Evolutionary conservation across 768 basidiomycete species (phyloP).

Genomic region (Suillus plorans): DNA sequence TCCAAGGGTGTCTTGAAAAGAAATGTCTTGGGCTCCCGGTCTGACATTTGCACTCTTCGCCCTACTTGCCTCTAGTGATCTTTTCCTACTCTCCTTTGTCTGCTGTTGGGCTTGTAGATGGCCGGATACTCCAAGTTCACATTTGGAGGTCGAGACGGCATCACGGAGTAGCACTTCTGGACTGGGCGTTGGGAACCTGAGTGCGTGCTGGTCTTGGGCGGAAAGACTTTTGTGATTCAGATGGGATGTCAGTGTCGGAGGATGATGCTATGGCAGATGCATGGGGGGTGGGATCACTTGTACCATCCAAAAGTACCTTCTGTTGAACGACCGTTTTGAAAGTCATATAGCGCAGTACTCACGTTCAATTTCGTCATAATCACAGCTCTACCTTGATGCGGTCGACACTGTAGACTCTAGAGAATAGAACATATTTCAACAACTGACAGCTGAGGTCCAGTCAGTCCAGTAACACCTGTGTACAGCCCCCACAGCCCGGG

Average conservation of each 20-base stretch:
- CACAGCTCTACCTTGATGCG: too few species aligned
- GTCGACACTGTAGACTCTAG: too few species aligned
- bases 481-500: too few species aligned
- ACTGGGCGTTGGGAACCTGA: conserved; percentile 55
- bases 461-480: too few species aligned
- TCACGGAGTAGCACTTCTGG: conserved; percentile 30
- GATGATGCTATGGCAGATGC: conserved; percentile 72
- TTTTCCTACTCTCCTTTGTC: conserved; percentile 35
- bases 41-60: conserved; percentile 48
- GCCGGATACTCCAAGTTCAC: conserved; percentile 47
- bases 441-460: too few species aligned
- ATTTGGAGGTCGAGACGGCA: conserved; percentile 43
- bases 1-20: conserved; percentile 68
- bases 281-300: conserved; percentile 30
- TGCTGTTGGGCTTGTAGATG: conserved; percentile 14
- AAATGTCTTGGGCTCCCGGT: conserved; percentile 60
- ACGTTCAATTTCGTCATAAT: too few species aligned
- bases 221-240: conserved; percentile 40
- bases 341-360: too few species aligned
- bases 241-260: conserved; percentile 50
- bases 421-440: too few species aligned
- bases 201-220: conserved; percentile 57
- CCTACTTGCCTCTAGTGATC: conserved; percentile 33
- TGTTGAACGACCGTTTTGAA: too few species aligned
- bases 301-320: not conserved